Percentiles rank a stretch among this genome's conserved stretches.
phyloP scores from a whole-genome alignment of 1,284 basidiomycete genomes.

The Rhodotorula sp. region DNA sequence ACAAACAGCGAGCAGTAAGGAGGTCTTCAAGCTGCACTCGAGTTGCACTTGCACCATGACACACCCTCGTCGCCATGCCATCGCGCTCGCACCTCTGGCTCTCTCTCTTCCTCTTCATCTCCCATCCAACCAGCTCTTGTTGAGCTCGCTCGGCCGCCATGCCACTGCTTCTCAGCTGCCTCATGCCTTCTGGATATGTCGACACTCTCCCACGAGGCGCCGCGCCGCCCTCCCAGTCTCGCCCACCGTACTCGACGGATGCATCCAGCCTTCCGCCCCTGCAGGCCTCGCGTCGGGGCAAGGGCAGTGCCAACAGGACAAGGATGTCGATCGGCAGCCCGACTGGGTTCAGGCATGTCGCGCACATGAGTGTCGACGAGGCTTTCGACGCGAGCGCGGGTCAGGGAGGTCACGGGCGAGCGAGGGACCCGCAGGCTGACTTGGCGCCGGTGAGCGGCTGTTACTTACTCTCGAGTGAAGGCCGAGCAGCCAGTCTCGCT shows the following conservation, averaged over 20 bases:
- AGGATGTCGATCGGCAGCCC: conserved; percentile 2
- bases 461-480: no score
- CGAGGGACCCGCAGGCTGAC: not conserved
- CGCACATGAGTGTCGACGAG: not conserved
- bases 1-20: not conserved
- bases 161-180: not conserved
- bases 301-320: not conserved
- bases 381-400: not conserved
- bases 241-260: not conserved
- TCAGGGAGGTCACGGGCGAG: not conserved
- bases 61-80: not conserved
- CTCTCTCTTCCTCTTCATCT: not conserved
- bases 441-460: no score
- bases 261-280: not conserved
- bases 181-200: conserved; percentile 1
- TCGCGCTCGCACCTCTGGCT: not conserved
- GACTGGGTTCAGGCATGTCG: conserved; percentile 5
- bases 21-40: not conserved
- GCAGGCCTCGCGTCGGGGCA: not conserved
- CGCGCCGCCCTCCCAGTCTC: not conserved
- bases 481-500: no score
- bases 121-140: not conserved
- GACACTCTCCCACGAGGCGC: conserved; percentile 4
- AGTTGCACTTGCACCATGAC: not conserved
- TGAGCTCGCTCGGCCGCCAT: no score